Evolutionary conservation across 352 stramenopile species (phyloP), one percentile per base, ranked within the genome.

Genomic region (Pythium aquatile): DNA sequence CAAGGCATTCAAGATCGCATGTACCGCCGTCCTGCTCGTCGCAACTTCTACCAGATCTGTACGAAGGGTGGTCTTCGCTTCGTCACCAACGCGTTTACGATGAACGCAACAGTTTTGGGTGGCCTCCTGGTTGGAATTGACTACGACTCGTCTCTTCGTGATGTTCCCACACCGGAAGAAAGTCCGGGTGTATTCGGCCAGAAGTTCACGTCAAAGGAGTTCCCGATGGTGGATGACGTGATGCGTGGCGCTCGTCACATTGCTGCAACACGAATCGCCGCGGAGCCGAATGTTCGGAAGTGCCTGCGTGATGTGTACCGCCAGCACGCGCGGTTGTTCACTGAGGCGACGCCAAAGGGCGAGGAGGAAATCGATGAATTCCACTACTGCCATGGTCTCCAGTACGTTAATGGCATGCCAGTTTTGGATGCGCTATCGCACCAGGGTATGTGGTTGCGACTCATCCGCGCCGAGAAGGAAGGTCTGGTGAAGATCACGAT

Each of bases 181-280:
- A 93, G 77, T 56, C 84, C 87, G 11, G 78, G 76, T 33, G 72
- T 83, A 5, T 77, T 90, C 42, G 83, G 75, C 13, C 78, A 93
- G 55, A 89, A 90, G 57, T 94, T 87, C 64, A 88, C 81, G 3
- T 87, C 83, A 14, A 93, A 88, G 53, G 85, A 95, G 42, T 95
- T 95, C 56, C 85, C 86, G 6, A 89, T 79, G 17, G 83, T 92
- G 3, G 82, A 94, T 61, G 85, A 95, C 51, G 88, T 95, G 7
- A 91, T 96, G 81, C 92, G 93, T 66, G 88, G 86, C 28, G 88
- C 86, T 13, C 81, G 88, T n/a, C 88, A 96, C 62, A 92, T 96
- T 64, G 86, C 84, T 17, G 88, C 88, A n/a, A 88, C 74, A 42
- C 87, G 94, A 60, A 79, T 96, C 58, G 86, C 86, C 14, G 82